Percentiles rank a stretch among this genome's conserved stretches.
Evolutionary conservation across 208 protist species (phyloP).

Genomic region (Leishmania braziliensis): DNA sequence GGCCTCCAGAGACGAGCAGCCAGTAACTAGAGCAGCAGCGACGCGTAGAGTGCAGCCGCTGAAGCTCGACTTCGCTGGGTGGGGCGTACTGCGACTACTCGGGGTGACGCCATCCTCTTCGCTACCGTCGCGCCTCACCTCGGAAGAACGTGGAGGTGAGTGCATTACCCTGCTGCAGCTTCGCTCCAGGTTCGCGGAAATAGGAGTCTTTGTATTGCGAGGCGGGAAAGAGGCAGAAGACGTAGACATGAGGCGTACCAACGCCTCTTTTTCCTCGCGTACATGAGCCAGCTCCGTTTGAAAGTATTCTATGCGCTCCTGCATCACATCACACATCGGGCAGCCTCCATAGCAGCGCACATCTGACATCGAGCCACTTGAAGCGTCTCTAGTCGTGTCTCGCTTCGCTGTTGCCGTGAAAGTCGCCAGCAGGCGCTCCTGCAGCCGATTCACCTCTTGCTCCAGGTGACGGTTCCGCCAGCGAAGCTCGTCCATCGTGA

Average conservation of each 20-base stretch:
- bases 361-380: neutral
- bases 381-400: neutral
- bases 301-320: conserved; percentile 32
- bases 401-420: conserved; percentile 13
- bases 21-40: conserved; percentile 39
- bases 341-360: conserved; percentile 4
- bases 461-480: conserved; percentile 50
- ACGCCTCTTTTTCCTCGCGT: conserved; percentile 40
- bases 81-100: neutral
- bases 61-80: neutral
- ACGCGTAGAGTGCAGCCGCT: conserved; percentile 11
- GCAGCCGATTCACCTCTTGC: conserved; percentile 34
- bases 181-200: neutral
- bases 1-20: conserved; percentile 52
- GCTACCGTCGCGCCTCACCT: neutral
- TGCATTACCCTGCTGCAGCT: neutral
- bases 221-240: neutral
- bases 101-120: neutral
- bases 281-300: conserved; percentile 34
- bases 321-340: conserved; percentile 10
- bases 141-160: neutral
- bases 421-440: conserved; percentile 22
- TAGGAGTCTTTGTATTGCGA: neutral
- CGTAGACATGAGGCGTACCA: conserved; percentile 15
- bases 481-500: conserved; percentile 57